Evolutionary conservation across 257 asterid genomes (phyloP).

Genomic region (Nicotiana noctiflora): DNA sequence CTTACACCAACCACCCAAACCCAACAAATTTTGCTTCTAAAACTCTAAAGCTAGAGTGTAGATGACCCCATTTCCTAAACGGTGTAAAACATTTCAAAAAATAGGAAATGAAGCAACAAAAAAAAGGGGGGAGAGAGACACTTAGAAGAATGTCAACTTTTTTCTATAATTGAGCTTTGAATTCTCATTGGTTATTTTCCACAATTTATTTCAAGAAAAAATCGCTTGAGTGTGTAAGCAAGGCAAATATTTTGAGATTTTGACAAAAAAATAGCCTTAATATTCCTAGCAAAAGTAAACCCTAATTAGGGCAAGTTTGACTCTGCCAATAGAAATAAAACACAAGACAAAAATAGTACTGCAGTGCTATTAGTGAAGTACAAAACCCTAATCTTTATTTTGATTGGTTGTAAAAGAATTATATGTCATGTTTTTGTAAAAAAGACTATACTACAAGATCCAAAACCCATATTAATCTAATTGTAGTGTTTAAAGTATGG

Average conservation of each 20-base stretch:
- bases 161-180: slow-evolving; percentile 4
- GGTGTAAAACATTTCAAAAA: slow-evolving; percentile 4
- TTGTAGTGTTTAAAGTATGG: neutral
- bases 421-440: neutral
- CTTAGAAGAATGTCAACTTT: slow-evolving; percentile 7
- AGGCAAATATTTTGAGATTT: neutral
- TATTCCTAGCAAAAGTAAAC: slow-evolving; percentile 11
- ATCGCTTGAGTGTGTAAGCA: neutral
- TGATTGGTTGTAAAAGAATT: slow-evolving; percentile 5
- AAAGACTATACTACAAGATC: neutral
- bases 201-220: neutral
- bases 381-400: slow-evolving; percentile 16
- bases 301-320: slow-evolving; percentile 37
- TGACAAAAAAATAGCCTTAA: neutral
- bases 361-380: neutral
- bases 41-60: slow-evolving; percentile 7
- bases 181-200: neutral
- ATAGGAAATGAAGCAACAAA: neutral
- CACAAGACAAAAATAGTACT: neutral
- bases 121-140: neutral
- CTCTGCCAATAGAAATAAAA: neutral
- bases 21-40: slow-evolving; percentile 2
- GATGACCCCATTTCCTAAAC: slow-evolving; percentile 14
- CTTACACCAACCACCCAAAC: slow-evolving; percentile 18
- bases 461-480: neutral